phyloP scores from a whole-genome alignment of 2,329 filamentous ascomycete species.

The Stachybotrys elegans region DNA sequence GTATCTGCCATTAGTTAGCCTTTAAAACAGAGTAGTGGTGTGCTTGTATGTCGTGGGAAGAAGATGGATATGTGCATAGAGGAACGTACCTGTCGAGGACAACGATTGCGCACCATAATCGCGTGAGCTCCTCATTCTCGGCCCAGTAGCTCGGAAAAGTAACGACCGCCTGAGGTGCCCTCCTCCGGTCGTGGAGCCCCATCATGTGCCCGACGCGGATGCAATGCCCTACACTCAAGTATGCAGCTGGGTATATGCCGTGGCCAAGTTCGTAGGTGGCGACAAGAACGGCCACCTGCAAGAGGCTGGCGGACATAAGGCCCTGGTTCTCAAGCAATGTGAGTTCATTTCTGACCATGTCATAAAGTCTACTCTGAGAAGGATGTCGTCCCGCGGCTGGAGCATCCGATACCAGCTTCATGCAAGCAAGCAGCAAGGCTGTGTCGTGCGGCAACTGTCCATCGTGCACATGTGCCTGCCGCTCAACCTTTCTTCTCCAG shows the following conservation, averaged over 20 bases:
- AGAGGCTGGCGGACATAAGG: neutral
- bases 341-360: slow-evolving; percentile 1
- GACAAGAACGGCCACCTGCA: slow-evolving; percentile 1
- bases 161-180: slow-evolving; percentile 1
- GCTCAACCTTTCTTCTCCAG: slow-evolving; percentile 1
- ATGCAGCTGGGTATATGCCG: slow-evolving; percentile 1
- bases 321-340: slow-evolving; percentile 1
- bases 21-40: neutral
- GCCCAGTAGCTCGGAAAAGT: neutral
- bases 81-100: slow-evolving; percentile 1
- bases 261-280: slow-evolving; percentile 1
- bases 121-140: slow-evolving; percentile 1
- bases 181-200: slow-evolving; percentile 1
- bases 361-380: slow-evolving; percentile 1
- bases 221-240: slow-evolving; percentile 1
- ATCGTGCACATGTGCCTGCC: neutral
- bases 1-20: neutral
- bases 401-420: slow-evolving; percentile 1
- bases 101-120: slow-evolving; percentile 1
- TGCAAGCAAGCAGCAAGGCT: slow-evolving; percentile 1
- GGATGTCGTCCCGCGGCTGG: neutral
- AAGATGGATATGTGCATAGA: too few relatives aligned
- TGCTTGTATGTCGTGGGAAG: neutral
- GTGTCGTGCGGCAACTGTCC: slow-evolving; percentile 1
- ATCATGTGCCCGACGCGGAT: neutral